Evolutionary conservation across 345 rosid genomes (phyloP).

Genomic region (Angophora floribunda): DNA sequence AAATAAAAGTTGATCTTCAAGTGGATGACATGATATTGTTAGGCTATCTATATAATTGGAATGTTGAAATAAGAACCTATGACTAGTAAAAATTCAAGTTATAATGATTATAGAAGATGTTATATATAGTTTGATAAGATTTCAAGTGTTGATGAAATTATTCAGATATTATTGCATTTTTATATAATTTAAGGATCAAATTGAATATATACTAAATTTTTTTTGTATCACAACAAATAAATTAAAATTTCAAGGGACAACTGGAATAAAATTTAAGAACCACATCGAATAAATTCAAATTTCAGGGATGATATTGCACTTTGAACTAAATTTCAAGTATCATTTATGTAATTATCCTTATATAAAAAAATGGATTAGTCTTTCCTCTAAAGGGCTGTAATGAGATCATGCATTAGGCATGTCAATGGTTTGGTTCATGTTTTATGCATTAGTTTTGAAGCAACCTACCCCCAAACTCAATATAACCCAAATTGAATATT

Average conservation of each 20-base stretch:
- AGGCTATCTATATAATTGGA: not conserved
- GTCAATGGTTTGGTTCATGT: too few species aligned
- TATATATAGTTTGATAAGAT: not conserved
- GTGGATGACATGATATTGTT: not conserved
- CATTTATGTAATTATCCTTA: not conserved
- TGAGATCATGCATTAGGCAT: too few species aligned
- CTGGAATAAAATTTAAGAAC: not conserved
- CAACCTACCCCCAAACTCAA: too few species aligned
- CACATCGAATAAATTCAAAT: not conserved
- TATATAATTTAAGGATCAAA: not conserved
- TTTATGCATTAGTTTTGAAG: too few species aligned
- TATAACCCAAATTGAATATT: too few species aligned
- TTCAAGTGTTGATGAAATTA: too few species aligned
- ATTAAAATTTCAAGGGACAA: not conserved
- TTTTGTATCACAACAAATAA: not conserved
- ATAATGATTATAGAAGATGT: not conserved
- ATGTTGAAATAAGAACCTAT: not conserved
- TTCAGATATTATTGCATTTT: too few species aligned
- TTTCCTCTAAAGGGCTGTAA: not conserved
- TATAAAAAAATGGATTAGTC: not conserved
- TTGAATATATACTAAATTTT: not conserved
- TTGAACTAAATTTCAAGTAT: not conserved
- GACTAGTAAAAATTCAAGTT: not conserved
- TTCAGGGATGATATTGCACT: fast-evolving
- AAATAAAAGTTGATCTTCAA: not conserved